Conservation (phyloP, 2,329 filamentous ascomycete genomes). For the Colletotrichum sp. region DNA sequence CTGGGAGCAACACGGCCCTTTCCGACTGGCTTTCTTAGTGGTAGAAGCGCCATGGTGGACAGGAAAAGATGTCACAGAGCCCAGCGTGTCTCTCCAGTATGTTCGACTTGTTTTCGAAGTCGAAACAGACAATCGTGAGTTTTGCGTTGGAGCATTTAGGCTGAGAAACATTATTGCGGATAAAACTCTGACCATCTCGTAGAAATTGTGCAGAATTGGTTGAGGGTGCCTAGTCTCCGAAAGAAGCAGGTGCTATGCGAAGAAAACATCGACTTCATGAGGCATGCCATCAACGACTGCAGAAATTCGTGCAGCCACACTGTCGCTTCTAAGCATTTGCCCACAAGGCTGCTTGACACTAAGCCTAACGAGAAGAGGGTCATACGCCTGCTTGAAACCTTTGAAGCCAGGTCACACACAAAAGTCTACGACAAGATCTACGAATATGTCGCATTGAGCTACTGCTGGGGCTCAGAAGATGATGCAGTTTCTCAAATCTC, state of each 20-base stretch:
- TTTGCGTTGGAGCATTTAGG: background rate
- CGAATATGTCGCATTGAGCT: background rate
- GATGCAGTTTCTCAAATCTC: background rate
- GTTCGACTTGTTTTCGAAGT: background rate
- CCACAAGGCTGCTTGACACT: background rate
- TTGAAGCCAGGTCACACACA: background rate
- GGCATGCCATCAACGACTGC: background rate
- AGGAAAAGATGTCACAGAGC: background rate
- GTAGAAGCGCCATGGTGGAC: background rate
- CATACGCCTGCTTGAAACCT: background rate
- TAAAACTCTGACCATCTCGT: background rate
- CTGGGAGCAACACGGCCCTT: background rate
- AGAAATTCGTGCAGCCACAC: background rate
- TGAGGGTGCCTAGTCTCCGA: background rate
- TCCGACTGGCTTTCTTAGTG: background rate
- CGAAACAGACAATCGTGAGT: background rate
- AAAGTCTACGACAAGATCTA: background rate
- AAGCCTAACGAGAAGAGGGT: background rate
- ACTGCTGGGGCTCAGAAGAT: background rate
- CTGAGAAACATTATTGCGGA: background rate
- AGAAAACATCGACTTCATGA: background rate
- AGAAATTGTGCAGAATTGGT: background rate
- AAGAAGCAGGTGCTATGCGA: background rate
- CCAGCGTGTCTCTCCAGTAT: background rate
- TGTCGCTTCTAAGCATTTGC: background rate